Conservation (phyloP, 768 basidiomycete species). For the Porphyrellus cyaneotinctus region DNA sequence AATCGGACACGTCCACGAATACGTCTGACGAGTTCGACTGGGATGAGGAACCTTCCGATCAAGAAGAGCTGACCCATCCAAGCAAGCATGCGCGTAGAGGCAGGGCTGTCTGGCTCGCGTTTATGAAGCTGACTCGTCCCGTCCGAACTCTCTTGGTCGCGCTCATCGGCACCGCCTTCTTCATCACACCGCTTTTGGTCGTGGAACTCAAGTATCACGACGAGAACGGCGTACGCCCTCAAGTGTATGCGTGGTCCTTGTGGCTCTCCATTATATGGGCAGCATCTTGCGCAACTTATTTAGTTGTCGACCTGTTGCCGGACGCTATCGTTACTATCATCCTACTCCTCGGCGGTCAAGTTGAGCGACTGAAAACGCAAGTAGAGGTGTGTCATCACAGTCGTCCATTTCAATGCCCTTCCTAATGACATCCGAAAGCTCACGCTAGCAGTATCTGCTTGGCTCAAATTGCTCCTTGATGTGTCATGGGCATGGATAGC, state of each 20-base stretch:
- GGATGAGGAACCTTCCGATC: constrained; percentile 49
- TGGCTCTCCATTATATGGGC: constrained; percentile 71
- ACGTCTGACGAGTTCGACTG: constrained; percentile 72
- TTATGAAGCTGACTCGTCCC: constrained; percentile 61
- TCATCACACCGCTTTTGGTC: constrained; percentile 68
- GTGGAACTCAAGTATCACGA: constrained; percentile 57
- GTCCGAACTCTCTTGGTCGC: constrained; percentile 58
- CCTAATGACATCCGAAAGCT: constrained; percentile 39
- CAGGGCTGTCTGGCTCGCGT: constrained; percentile 56
- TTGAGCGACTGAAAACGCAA: constrained; percentile 64
- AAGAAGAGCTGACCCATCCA: constrained; percentile 25
- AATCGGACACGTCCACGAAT: constrained; percentile 47
- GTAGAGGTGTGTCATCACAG: constrained; percentile 50
- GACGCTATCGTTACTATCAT: constrained; percentile 50
- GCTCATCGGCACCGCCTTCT: constrained; percentile 54
- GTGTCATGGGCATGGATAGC: constrained; percentile 72
- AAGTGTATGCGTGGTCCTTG: constrained; percentile 61
- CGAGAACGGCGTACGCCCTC: constrained; percentile 40
- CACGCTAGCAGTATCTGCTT: constrained; percentile 60
- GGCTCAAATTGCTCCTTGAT: constrained; percentile 68
- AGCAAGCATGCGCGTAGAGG: constrained; percentile 54
- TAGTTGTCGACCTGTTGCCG: constrained; percentile 63
- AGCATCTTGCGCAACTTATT: constrained; percentile 52
- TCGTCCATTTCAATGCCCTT: not conserved
- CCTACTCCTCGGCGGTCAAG: constrained; percentile 53